Evolutionary conservation across 1,139 yeast genomes (phyloP), one percentile per base, ranked within the genome.

Genomic region (Hansenula sp.): DNA sequence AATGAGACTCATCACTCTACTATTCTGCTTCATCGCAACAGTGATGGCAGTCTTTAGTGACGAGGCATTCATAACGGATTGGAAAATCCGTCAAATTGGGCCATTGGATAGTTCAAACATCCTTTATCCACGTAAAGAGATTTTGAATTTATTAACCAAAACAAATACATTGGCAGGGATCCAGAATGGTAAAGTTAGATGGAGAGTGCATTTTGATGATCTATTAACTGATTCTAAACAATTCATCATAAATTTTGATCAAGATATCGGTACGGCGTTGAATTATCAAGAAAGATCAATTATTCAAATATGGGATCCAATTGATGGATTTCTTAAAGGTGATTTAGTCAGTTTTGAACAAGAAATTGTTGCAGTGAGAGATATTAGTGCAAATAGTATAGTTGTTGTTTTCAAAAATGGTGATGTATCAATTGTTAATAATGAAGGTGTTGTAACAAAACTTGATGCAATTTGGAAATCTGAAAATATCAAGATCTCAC

Each of bases 1-100:
- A 29, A 32, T 24, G 12, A 16, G 22, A 2, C 28, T 14, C 14
- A 4, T 24, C 29, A 17, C 24, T 17, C 22, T 22, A 19, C 26
- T 39, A 3, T 14, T 30, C 21, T 34, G 33, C 22, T 29, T 40
- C 11, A 18, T 41, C 2, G 20, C 29, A 26, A 29, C 32, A 8
- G 36, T 37, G 3, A 9, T 7, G 1, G 55, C 55, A 0, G 52
- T 56, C 2, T 55, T 45, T 45, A 48, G 53, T 20, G 67, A 64
- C 35, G 67, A 65, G 33, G 59, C 65, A 1, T 62, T 56, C 44
- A 46, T 52, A 16, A 46, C 52, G n/a, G 70, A 65, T 38, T 65
- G 69, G 69, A 59, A 61, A 32, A 52, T 59, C 2, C 51, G 46
- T 6, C 61, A 59, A 38, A 49, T 61, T n/a, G 69, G 70, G 1